A percentile compares a stretch with the other conserved stretches of the same genome.
These are phyloP conservation scores for Carnegiea gigantea DNA, from an alignment of 179 eudicot genomes.

Conservation along the genomic window DNA sequence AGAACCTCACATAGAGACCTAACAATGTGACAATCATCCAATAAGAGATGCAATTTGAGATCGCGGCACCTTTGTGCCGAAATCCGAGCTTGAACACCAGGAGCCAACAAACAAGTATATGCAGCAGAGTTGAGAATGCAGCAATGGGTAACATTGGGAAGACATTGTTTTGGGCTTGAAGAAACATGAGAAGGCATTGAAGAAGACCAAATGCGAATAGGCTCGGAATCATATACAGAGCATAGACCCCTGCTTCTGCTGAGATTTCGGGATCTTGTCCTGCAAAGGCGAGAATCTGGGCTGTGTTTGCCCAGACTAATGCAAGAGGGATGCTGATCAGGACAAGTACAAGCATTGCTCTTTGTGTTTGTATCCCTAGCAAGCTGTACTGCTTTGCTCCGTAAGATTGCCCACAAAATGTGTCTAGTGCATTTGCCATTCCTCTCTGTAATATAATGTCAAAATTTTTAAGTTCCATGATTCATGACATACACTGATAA, in stretches of 20 bases:
- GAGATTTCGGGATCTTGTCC: slow-evolving; percentile 45
- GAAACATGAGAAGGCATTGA: slow-evolving; percentile 41
- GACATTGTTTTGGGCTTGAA: slow-evolving; percentile 42
- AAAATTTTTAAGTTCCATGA: no score
- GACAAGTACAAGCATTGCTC: slow-evolving; percentile 34
- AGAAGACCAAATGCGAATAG: slow-evolving; percentile 43
- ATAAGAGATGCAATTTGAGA: slow-evolving; percentile 27
- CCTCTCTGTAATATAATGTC: slow-evolving; percentile 30
- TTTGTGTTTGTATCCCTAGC: slow-evolving; percentile 44
- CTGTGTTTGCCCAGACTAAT: slow-evolving; percentile 30
- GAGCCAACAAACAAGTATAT: slow-evolving; percentile 30
- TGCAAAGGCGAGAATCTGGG: slow-evolving; percentile 21
- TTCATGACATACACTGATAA: no score
- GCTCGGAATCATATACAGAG: slow-evolving; percentile 41
- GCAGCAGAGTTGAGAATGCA: slow-evolving; percentile 29
- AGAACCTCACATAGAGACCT: slow-evolving; percentile 35
- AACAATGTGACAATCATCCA: slow-evolving; percentile 32
- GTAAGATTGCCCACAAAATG: slow-evolving; percentile 23
- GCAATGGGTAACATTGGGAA: slow-evolving; percentile 40
- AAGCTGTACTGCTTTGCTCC: slow-evolving; percentile 43
- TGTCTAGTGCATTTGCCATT: slow-evolving; percentile 50
- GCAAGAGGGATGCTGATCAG: slow-evolving; percentile 32
- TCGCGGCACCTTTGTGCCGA: slow-evolving; percentile 29
- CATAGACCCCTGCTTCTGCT: slow-evolving; percentile 35
- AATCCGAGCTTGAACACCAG: slow-evolving; percentile 26